Evolutionary conservation across 352 stramenopile genomes (phyloP).

Genomic region (Globisporangium solare): DNA sequence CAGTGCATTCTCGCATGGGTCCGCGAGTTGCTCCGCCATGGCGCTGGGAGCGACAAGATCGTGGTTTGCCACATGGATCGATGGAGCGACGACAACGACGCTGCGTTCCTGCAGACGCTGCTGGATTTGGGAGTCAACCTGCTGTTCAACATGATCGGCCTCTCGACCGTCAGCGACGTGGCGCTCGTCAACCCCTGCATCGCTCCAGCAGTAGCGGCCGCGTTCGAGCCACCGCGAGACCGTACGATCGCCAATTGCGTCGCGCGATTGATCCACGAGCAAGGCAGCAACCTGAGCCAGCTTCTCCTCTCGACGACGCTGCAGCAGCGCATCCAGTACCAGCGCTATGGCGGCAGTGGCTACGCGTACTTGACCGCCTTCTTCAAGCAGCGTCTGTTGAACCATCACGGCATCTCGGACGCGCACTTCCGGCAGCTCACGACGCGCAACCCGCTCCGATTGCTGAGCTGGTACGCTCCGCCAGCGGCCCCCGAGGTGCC

Average conservation of each 20-base stretch:
- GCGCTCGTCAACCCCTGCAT: conserved; percentile 32
- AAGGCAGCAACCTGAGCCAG: conserved; percentile 19
- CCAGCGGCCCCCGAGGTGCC: conserved; percentile 47
- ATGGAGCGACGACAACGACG: conserved; percentile 35
- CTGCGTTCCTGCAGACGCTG: conserved; percentile 38
- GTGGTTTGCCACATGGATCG: conserved; percentile 67
- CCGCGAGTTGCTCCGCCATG: conserved; percentile 22
- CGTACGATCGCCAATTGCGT: conserved; percentile 36
- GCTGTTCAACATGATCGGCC: conserved; percentile 62
- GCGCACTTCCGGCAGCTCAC: conserved; percentile 43
- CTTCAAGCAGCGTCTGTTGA: conserved; percentile 37
- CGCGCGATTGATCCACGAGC: conserved; percentile 21
- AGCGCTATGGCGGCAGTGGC: conserved; percentile 59
- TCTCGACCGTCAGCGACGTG: conserved; percentile 55
- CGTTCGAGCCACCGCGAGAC: conserved; percentile 35
- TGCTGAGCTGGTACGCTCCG: conserved; percentile 63
- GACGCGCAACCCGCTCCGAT: conserved; percentile 29
- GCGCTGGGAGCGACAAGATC: conserved; percentile 40
- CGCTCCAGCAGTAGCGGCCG: neutral
- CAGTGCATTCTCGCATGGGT: conserved; percentile 33
- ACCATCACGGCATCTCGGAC: conserved; percentile 25
- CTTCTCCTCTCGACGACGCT: conserved; percentile 66
- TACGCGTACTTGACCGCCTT: conserved; percentile 54
- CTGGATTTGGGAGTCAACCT: conserved; percentile 35
- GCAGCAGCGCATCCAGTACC: conserved; percentile 62